Percentiles rank a stretch among this genome's conserved stretches.
These are phyloP conservation scores for Euphorbia lathyris DNA, from an alignment of 345 rosid genomes.

Conservation along the genomic window DNA sequence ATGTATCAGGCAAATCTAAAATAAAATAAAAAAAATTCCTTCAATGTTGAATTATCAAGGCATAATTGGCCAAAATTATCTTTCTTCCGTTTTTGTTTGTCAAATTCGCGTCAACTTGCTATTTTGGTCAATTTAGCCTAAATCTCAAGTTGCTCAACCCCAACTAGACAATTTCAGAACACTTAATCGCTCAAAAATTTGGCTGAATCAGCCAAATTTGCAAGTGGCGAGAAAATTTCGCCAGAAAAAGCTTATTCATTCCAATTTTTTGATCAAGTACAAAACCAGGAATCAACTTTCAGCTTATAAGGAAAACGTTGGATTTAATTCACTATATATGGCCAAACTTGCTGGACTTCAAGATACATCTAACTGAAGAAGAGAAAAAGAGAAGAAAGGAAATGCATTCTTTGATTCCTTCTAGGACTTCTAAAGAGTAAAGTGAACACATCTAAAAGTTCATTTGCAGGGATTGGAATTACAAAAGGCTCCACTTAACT, in stretches of 20 bases:
- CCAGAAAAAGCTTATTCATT: not conserved
- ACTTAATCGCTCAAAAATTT: not conserved
- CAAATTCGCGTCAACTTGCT: not conserved
- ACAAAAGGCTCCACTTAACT: too few relatives aligned
- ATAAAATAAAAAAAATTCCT: too few relatives aligned
- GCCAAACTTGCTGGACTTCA: not conserved
- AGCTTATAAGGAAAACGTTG: not conserved
- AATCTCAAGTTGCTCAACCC: not conserved
- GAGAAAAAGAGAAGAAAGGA: not conserved
- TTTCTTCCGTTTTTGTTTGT: not conserved
- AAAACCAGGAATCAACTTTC: not conserved
- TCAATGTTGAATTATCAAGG: too few relatives aligned
- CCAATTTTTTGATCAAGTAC: not conserved
- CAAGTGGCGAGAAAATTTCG: not conserved
- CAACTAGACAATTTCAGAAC: not conserved
- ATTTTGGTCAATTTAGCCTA: not conserved
- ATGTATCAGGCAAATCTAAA: not conserved
- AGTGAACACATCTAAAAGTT: not conserved
- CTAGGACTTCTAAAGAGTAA: not conserved
- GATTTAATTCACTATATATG: not conserved
- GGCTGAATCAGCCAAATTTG: not conserved
- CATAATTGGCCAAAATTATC: not conserved
- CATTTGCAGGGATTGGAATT: too few relatives aligned
- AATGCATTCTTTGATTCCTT: not conserved
- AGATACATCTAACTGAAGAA: too few relatives aligned